Conservation (phyloP, 73 alveolate species). For the Urostyla sp. region DNA sequence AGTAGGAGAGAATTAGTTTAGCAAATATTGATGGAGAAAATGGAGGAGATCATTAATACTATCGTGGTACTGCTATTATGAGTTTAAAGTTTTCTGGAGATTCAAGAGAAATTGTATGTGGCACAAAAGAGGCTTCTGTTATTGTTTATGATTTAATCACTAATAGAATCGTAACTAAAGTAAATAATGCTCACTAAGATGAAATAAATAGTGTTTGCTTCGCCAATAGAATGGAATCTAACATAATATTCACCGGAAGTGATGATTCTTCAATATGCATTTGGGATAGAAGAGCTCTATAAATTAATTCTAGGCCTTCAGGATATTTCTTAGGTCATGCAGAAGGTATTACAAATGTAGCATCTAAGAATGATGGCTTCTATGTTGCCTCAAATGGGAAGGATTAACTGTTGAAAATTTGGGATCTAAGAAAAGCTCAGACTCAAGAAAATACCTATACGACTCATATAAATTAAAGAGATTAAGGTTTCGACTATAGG, state of each 20-base stretch:
- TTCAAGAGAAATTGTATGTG: slow-evolving; percentile 69
- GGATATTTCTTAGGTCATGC: slow-evolving; percentile 86
- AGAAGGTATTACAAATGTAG: slow-evolving; percentile 83
- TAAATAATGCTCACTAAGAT: slow-evolving; percentile 73
- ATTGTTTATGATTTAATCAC: slow-evolving; percentile 64
- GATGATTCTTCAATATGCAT: slow-evolving; percentile 79
- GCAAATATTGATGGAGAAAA: background rate
- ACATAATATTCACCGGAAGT: slow-evolving; percentile 80
- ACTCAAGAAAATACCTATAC: slow-evolving; percentile 26
- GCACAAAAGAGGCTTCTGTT: slow-evolving; percentile 63
- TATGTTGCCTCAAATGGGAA: slow-evolving; percentile 81
- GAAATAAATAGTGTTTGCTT: slow-evolving; percentile 86
- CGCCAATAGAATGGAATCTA: slow-evolving; percentile 75
- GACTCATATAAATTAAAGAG: background rate
- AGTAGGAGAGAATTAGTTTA: slow-evolving; percentile 44
- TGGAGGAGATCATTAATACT: slow-evolving; percentile 27
- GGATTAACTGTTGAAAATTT: slow-evolving; percentile 73
- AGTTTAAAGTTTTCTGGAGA: slow-evolving; percentile 77
- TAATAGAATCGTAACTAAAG: slow-evolving; percentile 51
- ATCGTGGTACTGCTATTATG: slow-evolving; percentile 66
- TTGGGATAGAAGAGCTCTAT: slow-evolving; percentile 84
- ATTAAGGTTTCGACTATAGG: slow-evolving; percentile 71
- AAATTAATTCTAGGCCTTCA: slow-evolving; percentile 45
- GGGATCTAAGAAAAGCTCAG: slow-evolving; percentile 83
- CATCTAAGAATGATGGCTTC: slow-evolving; percentile 75